Base-by-base conservation (phyloP, 1,139 yeast genomes). In the Diutina pseudorugosa region DNA sequence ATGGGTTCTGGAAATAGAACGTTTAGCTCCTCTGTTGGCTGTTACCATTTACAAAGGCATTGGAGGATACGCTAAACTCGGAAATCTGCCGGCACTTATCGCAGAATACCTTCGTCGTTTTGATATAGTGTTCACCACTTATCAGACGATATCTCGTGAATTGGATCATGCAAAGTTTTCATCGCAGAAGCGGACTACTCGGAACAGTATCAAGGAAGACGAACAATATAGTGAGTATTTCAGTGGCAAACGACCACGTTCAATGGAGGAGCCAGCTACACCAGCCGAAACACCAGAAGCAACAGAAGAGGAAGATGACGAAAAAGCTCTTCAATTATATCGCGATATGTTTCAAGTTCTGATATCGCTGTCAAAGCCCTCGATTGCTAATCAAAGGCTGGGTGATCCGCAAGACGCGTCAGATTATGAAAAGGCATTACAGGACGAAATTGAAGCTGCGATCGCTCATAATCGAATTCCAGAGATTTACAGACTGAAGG, bases 81-180 rank as follows among this genome's bases (percentile, higher is more conserved):
- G 63, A 57, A 69, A 71, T 54, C 70, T 71, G 53, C 73, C 79
- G 3, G 66, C 63, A n/a, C 61, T 71, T 27, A 68, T 72, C n/a
- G 72, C 80, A 1, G 74, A 73, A 50, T 75, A 71, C 52, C 66
- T 83, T 45, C 65, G 75, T 9, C 69, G 73, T 50, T 82, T 76
- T 61, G 98, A 93, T 64, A 77, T 93, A n/a, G 88, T 93, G 0
- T 73, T 93, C 47, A 84, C 94, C 0, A 83, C 96, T 0, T 93
- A 91, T 64, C 67, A 76, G 20, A 79, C 81, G 0, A 76, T 89
- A 23, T 75, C 94, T 1, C 71, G 72, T 47, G 97, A 91, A 62
- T 70, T 89, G n/a, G 91, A 90, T 63, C 80, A 84, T 64, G 96
- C 96, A 0, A 69, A 79, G 53, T 90, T 81, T 61, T 79, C 83